Conservation (phyloP, 164 flowering plant genomes). For the Taxillus chinensis region DNA sequence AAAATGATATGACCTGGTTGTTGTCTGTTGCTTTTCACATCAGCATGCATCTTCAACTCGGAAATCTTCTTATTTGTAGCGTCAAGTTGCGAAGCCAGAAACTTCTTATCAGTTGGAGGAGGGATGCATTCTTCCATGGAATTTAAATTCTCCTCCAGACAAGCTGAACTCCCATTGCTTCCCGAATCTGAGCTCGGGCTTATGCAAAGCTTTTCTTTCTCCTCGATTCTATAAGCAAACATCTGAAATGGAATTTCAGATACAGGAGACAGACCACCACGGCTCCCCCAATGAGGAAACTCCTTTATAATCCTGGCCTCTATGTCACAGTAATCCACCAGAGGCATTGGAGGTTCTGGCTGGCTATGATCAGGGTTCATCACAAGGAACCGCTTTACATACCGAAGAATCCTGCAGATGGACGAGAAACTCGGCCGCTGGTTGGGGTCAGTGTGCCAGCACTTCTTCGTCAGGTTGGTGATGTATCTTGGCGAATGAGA, state of each 20-base stretch:
- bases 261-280: slow-evolving; percentile 18
- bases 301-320: slow-evolving; percentile 40
- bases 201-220: slow-evolving; percentile 40
- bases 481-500: slow-evolving; percentile 62
- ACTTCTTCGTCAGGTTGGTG: slow-evolving; percentile 54
- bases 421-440: slow-evolving; percentile 75
- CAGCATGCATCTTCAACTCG: neutral
- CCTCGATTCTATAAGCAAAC: slow-evolving; percentile 56
- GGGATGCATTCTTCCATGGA: slow-evolving; percentile 30
- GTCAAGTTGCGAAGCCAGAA: neutral
- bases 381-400: slow-evolving; percentile 51
- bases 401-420: slow-evolving; percentile 65
- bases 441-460: slow-evolving; percentile 80
- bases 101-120: neutral
- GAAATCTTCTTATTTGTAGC: neutral
- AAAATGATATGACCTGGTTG: neutral
- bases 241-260: slow-evolving; percentile 77
- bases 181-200: slow-evolving; percentile 17
- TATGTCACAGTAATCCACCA: slow-evolving; percentile 50
- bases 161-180: slow-evolving; percentile 23
- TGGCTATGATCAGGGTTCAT: slow-evolving; percentile 59
- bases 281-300: slow-evolving; percentile 20
- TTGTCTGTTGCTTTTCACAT: neutral
- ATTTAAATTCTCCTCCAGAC: slow-evolving; percentile 34
- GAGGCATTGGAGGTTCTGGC: slow-evolving; percentile 39